phyloP scores from a whole-genome alignment of 352 stramenopile genomes.

The Halophytophthora batemanensis region DNA sequence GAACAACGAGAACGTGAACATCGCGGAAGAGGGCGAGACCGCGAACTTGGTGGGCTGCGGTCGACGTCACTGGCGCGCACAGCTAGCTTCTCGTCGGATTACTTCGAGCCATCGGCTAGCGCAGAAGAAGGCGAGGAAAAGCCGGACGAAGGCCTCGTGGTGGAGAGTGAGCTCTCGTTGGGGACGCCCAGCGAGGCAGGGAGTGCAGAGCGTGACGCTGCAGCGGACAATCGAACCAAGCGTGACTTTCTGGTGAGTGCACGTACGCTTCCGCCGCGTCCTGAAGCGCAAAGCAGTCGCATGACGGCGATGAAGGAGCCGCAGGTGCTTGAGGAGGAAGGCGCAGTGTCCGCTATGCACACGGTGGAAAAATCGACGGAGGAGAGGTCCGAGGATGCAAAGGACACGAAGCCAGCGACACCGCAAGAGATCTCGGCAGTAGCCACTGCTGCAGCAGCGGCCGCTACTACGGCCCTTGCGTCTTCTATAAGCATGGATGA shows the following conservation, averaged over 20 bases:
- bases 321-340: conserved; percentile 8
- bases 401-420: too few relatives aligned
- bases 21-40: conserved; percentile 10
- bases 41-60: conserved; percentile 12
- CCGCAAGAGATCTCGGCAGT: too few relatives aligned
- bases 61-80: conserved; percentile 25
- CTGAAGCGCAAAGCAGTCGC: conserved; percentile 22
- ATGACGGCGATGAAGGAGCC: conserved; percentile 22
- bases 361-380: conserved; percentile 9
- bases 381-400: neutral
- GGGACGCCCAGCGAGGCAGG: conserved; percentile 28
- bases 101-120: conserved; percentile 23
- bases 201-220: conserved; percentile 21
- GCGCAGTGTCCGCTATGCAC: conserved; percentile 2
- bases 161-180: conserved; percentile 18
- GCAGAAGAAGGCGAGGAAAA: conserved; percentile 47
- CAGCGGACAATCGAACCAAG: conserved; percentile 20
- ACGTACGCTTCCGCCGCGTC: conserved; percentile 31
- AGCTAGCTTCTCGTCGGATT: conserved; percentile 27
- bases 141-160: conserved; percentile 20
- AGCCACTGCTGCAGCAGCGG: neutral
- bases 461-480: neutral
- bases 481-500: conserved; percentile 9
- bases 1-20: conserved; percentile 33
- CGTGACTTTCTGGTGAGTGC: conserved; percentile 16